A percentile compares a stretch with the other conserved stretches of the same genome.
Conservation (phyloP, 2,329 filamentous ascomycete genomes). For the Alternaria consortialis region DNA sequence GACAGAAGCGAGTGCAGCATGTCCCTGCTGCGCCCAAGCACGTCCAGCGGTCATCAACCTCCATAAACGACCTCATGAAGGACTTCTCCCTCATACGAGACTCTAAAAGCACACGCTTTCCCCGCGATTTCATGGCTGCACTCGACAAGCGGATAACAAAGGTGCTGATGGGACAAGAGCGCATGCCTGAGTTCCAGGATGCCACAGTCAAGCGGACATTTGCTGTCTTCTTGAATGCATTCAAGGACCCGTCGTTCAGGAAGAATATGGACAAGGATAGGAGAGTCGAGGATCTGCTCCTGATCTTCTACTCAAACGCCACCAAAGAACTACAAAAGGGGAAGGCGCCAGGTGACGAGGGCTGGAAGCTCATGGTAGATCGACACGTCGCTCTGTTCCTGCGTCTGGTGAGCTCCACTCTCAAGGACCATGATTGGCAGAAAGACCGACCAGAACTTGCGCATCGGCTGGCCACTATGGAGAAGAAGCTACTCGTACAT, state of each 20-base stretch:
- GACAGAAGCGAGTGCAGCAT: constrained; percentile 88
- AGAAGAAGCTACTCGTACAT: constrained; percentile 92
- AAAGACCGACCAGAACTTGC: constrained; percentile 87
- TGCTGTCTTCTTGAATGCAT: constrained; percentile 90
- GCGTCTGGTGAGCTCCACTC: constrained; percentile 78
- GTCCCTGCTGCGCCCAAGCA: constrained; percentile 68
- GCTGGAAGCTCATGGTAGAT: constrained; percentile 91
- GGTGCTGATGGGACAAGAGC: constrained; percentile 82
- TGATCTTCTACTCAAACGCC: constrained; percentile 96
- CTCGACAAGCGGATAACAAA: constrained; percentile 81
- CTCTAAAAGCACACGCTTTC: constrained; percentile 74
- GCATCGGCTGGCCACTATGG: constrained; percentile 78
- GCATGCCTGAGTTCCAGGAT: constrained; percentile 87
- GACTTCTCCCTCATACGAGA: constrained; percentile 78
- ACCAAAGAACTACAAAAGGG: constrained; percentile 88
- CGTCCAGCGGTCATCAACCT: constrained; percentile 73
- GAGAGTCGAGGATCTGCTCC: constrained; percentile 87
- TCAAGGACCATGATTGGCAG: constrained; percentile 85
- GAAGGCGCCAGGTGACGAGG: constrained; percentile 79
- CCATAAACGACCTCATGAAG: constrained; percentile 83
- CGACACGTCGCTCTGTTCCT: constrained; percentile 95
- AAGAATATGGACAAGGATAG: constrained; percentile 94
- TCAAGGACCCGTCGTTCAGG: constrained; percentile 87
- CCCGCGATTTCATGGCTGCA: constrained; percentile 74
- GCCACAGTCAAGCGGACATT: constrained; percentile 92